Evolutionary conservation across 805 yeast species (phyloP), one percentile per base, ranked within the genome.

Genomic region (Myxozyma melibiosi): DNA sequence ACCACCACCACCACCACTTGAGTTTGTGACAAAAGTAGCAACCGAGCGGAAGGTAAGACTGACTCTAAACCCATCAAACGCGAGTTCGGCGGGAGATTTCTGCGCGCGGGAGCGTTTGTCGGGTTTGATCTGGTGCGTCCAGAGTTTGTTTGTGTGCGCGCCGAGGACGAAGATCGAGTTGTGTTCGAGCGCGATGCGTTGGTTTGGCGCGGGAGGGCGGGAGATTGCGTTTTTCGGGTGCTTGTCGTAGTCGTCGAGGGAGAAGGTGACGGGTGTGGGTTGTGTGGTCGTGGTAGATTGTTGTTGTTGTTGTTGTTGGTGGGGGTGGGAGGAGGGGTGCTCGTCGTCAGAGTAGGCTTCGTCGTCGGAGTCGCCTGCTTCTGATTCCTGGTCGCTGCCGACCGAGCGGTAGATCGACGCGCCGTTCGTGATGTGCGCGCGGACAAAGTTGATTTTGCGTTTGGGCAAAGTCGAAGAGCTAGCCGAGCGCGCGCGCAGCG

Each of bases 71-170:
- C 61, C 61, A 28, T 37, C 53, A 31, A 53, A 60, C 11, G 43
- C 53, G 9, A 8, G 18, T 38, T 57, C 56, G 18, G 44, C 47
- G 25, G 18, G 30, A 1, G 50, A 9, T 31, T 53, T 48, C 1
- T 46, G 35, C 8, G 31, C 27, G 13, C 4, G 20, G 4, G 48
- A 22, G 8, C 57, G 57, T 22, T 30, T 45, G 51, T 52, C 58
- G 11, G 44, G 48, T 16, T 55, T 47, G 28, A 63, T 63, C 20
- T 47, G 57, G 38, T 63, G 66, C 16, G 57, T 58, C 61, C 63
- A 63, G 22, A 39, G 47, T 37, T 28, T 22, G 41, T 63, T 63
- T 13, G 65, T 63, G 4, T 51, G 34, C 3, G 40, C 39, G 7
- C 63, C 64, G 7, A 63, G 24, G 13, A 61, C 57, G 11, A 63